Evolutionary conservation across 2,329 filamentous ascomycete genomes (phyloP).

Genomic region (Colletotrichum orchidophilum): DNA sequence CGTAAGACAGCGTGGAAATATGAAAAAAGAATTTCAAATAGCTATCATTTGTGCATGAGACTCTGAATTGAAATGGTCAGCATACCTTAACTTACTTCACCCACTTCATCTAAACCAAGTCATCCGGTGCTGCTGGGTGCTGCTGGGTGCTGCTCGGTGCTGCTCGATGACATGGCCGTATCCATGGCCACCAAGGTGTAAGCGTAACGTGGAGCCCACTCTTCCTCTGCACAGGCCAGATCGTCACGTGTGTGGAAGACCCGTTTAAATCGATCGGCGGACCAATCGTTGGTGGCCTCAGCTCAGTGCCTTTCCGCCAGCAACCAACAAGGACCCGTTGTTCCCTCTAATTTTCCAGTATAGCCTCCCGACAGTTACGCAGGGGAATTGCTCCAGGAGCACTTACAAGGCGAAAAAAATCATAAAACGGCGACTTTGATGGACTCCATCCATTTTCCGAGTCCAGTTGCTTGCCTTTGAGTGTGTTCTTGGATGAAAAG

Average conservation of each 20-base stretch:
- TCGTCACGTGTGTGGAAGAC: not conserved
- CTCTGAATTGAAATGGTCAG: not conserved
- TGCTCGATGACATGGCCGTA: not conserved
- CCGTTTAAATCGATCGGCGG: not conserved
- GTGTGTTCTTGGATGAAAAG: slow-evolving; percentile 37
- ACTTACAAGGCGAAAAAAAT: slow-evolving; percentile 29
- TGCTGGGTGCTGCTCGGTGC: no score
- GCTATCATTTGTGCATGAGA: not conserved
- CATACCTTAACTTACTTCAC: not conserved
- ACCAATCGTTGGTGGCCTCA: not conserved
- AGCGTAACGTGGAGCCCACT: not conserved
- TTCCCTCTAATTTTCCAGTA: slow-evolving; percentile 35
- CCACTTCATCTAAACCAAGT: not conserved
- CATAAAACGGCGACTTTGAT: slow-evolving; percentile 24
- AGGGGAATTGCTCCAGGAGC: slow-evolving; percentile 31
- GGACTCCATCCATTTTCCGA: slow-evolving; percentile 30
- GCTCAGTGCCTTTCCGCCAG: slow-evolving; percentile 38
- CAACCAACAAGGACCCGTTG: slow-evolving; percentile 4
- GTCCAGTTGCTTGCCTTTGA: slow-evolving; percentile 29
- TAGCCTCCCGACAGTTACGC: slow-evolving; percentile 40
- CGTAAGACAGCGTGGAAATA: not conserved
- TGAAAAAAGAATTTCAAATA: not conserved
- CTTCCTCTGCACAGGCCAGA: not conserved
- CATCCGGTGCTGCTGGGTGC: not conserved
- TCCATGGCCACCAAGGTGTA: not conserved